A percentile compares a stretch with the other conserved stretches of the same genome.
Evolutionary conservation across 257 asterid species (phyloP).

Genomic region (Scutellaria baicalensis): DNA sequence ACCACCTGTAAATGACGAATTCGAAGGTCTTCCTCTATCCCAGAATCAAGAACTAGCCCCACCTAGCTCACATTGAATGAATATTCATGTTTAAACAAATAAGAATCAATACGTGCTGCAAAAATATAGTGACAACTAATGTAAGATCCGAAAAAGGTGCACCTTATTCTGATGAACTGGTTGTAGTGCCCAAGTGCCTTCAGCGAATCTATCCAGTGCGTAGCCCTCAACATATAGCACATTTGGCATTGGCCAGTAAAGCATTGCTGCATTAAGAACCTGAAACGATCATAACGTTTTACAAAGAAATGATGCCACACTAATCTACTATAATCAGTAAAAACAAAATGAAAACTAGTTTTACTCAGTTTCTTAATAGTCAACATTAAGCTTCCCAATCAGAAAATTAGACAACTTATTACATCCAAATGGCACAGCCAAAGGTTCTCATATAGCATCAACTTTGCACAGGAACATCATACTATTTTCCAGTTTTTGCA

Average conservation of each 20-base stretch:
- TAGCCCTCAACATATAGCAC: conserved; percentile 87
- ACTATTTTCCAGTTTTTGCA: not conserved
- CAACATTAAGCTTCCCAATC: not conserved
- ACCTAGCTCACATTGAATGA: conserved; percentile 39
- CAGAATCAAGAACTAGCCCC: conserved; percentile 86
- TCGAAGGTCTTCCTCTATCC: conserved; percentile 80
- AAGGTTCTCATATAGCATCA: not conserved
- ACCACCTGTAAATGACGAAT: conserved; percentile 82
- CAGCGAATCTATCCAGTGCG: conserved; percentile 89
- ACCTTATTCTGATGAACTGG: conserved; percentile 93
- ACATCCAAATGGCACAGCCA: not conserved
- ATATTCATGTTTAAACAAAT: conserved; percentile 3
- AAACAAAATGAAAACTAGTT: not conserved
- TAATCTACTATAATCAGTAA: not conserved
- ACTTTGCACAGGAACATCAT: not conserved
- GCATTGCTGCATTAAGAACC: conserved; percentile 99
- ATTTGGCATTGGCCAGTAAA: conserved; percentile 92
- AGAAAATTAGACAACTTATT: not conserved
- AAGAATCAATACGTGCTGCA: not conserved
- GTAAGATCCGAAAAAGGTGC: conserved; percentile 1
- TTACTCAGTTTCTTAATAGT: not conserved
- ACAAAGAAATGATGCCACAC: conserved; percentile 10
- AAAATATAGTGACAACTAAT: not conserved
- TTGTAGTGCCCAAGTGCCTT: conserved; percentile 82
- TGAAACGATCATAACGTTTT: conserved; percentile 35